Evolutionary conservation across 2,329 filamentous ascomycete genomes (phyloP).

Genomic region (Penicillium sp.): DNA sequence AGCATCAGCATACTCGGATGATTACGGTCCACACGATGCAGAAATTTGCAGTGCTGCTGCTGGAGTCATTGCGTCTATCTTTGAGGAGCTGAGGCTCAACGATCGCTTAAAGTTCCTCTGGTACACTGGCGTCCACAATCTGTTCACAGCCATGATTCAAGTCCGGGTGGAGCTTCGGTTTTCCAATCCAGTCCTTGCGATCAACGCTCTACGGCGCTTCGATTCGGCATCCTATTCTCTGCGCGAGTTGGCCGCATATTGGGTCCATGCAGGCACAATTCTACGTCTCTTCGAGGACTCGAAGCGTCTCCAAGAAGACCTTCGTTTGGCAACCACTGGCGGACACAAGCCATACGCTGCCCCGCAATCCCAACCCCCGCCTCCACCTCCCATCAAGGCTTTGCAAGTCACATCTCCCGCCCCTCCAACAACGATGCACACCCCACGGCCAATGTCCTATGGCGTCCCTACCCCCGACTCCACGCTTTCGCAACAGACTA

Average conservation of each 20-base stretch:
- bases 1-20: slow-evolving; percentile 51
- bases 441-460: slow-evolving; percentile 33
- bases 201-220: slow-evolving; percentile 53
- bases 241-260: slow-evolving; percentile 50
- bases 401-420: slow-evolving; percentile 29
- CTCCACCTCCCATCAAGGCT: slow-evolving; percentile 24
- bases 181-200: slow-evolving; percentile 53
- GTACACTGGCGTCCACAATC: slow-evolving; percentile 52
- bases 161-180: slow-evolving; percentile 54
- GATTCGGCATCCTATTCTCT: slow-evolving; percentile 51
- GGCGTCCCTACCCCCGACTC: slow-evolving; percentile 42
- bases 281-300: slow-evolving; percentile 53
- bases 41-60: slow-evolving; percentile 55
- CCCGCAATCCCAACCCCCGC: slow-evolving; percentile 5
- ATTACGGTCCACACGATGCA: slow-evolving; percentile 53
- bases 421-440: slow-evolving; percentile 27
- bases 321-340: slow-evolving; percentile 46
- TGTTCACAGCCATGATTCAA: slow-evolving; percentile 56
- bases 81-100: slow-evolving; percentile 51
- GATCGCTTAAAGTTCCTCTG: slow-evolving; percentile 52
- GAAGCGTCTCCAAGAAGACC: slow-evolving; percentile 50
- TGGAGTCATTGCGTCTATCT: slow-evolving; percentile 53
- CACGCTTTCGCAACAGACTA: slow-evolving; percentile 31
- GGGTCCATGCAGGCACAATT: slow-evolving; percentile 52
- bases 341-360: slow-evolving; percentile 36